These are phyloP conservation scores for Coemansia sp. DNA, from an alignment of 192 early-diverging fungal species.

Conservation along the genomic window DNA sequence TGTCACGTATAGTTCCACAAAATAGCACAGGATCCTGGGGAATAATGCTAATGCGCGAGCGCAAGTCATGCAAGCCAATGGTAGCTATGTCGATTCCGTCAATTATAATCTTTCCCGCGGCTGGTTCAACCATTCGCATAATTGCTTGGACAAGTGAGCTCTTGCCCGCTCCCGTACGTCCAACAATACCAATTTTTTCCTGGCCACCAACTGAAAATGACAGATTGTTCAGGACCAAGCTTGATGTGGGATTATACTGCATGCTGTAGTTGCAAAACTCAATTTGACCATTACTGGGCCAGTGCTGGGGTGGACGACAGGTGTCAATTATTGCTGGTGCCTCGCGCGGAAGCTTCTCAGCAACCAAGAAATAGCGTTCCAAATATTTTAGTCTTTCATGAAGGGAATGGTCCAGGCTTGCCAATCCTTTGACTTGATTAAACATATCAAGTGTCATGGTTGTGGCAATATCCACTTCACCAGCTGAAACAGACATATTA, in stretches of 20 bases:
- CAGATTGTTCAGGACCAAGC: constrained; percentile 40
- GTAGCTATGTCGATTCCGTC: constrained; percentile 61
- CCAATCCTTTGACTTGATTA: background rate
- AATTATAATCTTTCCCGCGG: constrained; percentile 55
- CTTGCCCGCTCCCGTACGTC: constrained; percentile 82
- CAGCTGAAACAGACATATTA: background rate
- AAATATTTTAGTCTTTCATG: background rate
- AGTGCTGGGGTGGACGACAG: constrained; percentile 52
- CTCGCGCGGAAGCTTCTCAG: constrained; percentile 44
- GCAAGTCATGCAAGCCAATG: constrained; percentile 61
- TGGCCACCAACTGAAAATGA: constrained; percentile 56
- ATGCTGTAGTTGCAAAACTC: constrained; percentile 38
- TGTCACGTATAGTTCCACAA: constrained; percentile 64
- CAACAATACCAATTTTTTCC: constrained; percentile 81
- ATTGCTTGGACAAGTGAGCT: constrained; percentile 60
- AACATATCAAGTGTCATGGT: background rate
- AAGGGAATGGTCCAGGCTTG: background rate
- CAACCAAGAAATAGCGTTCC: background rate
- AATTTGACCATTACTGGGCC: constrained; percentile 71
- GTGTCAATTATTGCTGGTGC: constrained; percentile 58
- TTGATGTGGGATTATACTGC: constrained; percentile 11
- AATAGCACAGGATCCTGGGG: constrained; percentile 73
- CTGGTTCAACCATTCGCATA: constrained; percentile 67
- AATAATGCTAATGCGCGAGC: constrained; percentile 61
- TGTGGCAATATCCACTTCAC: constrained; percentile 11